These are phyloP conservation scores for Beta macrorhiza DNA, from an alignment of 179 eudicot genomes.

Conservation along the genomic window DNA sequence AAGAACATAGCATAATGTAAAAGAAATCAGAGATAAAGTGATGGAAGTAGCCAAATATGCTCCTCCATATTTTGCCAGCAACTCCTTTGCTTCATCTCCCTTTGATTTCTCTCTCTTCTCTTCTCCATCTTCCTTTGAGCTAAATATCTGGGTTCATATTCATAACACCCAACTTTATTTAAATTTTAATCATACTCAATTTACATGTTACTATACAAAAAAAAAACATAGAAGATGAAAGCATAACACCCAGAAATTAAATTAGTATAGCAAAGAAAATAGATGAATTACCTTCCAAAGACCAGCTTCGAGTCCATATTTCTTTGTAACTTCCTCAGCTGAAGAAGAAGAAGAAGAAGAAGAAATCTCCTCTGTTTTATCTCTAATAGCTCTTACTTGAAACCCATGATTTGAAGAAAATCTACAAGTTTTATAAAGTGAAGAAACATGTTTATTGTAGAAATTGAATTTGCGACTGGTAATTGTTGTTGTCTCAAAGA, in stretches of 20 bases:
- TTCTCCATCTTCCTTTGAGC: constrained; percentile 69
- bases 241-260: neutral
- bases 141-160: constrained; percentile 57
- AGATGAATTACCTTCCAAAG: constrained; percentile 68
- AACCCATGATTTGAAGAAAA: constrained; percentile 12
- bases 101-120: constrained; percentile 56
- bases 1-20: constrained; percentile 71
- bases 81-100: constrained; percentile 80
- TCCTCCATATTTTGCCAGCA: constrained; percentile 86
- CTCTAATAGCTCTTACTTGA: constrained; percentile 52
- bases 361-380: constrained; percentile 46
- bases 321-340: constrained; percentile 72
- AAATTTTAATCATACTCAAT: too few relatives aligned
- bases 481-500: neutral
- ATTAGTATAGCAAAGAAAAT: too few relatives aligned
- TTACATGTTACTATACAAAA: neutral
- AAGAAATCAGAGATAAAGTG: constrained; percentile 83
- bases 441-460: neutral
- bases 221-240: neutral
- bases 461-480: neutral
- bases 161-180: neutral
- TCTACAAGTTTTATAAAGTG: neutral
- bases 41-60: constrained; percentile 88
- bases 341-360: constrained; percentile 46
- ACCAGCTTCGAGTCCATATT: constrained; percentile 89